A percentile compares a stretch with the other conserved stretches of the same genome.
Conservation (phyloP, 169 alveolate genomes). For the Plasmodium vinckei region DNA sequence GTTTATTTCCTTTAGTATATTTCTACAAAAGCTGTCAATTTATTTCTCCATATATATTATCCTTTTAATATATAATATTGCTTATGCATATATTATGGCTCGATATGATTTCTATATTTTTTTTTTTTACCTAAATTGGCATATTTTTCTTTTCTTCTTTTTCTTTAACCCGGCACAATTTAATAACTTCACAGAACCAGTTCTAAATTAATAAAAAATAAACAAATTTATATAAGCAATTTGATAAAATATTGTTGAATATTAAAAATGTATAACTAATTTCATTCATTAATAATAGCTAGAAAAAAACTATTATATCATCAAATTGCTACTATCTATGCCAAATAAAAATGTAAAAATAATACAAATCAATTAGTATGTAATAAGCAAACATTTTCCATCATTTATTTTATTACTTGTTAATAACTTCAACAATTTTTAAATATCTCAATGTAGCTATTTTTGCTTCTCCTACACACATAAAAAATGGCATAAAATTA, state of each 20-base stretch:
- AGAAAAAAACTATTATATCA: too few relatives aligned
- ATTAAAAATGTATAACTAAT: neutral
- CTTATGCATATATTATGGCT: neutral
- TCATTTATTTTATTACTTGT: conserved; percentile 23
- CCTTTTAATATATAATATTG: too few relatives aligned
- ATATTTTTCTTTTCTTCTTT: conserved; percentile 52
- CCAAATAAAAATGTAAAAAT: too few relatives aligned
- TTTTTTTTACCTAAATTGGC: conserved; percentile 16
- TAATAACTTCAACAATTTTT: conserved; percentile 74
- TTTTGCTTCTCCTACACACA: conserved; percentile 68
- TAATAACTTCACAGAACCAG: conserved; percentile 45
- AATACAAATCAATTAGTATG: too few relatives aligned
- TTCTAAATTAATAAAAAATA: conserved; percentile 32
- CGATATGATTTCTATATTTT: neutral
- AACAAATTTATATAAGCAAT: neutral
- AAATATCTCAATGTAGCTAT: conserved; percentile 70
- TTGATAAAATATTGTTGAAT: neutral
- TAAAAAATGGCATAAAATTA: conserved; percentile 7
- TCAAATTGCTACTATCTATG: too few relatives aligned
- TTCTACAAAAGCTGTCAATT: too few relatives aligned
- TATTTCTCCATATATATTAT: too few relatives aligned
- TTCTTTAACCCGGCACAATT: conserved; percentile 61
- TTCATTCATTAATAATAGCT: too few relatives aligned
- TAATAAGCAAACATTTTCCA: too few relatives aligned
- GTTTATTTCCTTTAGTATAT: too few relatives aligned